Conservation (phyloP, 1,284 basidiomycete genomes). For the Boletellus dicymbophilus region DNA sequence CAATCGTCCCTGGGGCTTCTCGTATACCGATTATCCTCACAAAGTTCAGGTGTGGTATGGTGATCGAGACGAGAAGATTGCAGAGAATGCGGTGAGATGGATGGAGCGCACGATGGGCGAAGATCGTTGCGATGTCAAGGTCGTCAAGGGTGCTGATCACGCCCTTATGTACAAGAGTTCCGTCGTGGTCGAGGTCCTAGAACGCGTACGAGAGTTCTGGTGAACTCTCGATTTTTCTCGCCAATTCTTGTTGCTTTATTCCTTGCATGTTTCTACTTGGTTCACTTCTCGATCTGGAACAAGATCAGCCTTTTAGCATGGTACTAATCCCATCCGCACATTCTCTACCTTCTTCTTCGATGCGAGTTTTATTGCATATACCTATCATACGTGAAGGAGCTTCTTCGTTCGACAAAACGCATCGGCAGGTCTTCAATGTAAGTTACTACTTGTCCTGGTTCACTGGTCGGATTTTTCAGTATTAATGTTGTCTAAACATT, state of each 20-base stretch:
- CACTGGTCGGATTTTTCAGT: conserved; percentile 18
- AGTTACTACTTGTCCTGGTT: conserved; percentile 26
- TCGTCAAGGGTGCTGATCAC: conserved; percentile 89
- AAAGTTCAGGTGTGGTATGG: conserved; percentile 93
- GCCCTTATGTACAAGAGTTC: conserved; percentile 88
- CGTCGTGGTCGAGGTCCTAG: conserved; percentile 88
- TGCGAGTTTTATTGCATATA: conserved; percentile 11
- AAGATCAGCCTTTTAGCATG: conserved; percentile 4
- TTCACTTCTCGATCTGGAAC: conserved; percentile 18
- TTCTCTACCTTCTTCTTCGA: conserved; percentile 5
- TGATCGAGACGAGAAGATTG: conserved; percentile 90
- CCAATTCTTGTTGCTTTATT: conserved; percentile 18
- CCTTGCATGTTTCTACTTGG: conserved; percentile 17
- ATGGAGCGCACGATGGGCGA: conserved; percentile 87
- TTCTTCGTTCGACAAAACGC: conserved; percentile 13
- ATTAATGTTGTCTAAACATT: conserved; percentile 37
- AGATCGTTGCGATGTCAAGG: conserved; percentile 73
- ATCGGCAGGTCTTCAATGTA: conserved; percentile 34
- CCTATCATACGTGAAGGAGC: conserved; percentile 31
- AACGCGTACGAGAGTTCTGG: conserved; percentile 68
- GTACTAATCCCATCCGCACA: conserved; percentile 9
- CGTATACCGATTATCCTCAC: conserved; percentile 76
- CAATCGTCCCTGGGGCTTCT: conserved; percentile 83
- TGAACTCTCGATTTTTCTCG: conserved; percentile 19
- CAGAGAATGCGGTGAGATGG: conserved; percentile 85